Base-by-base conservation (phyloP, 2,329 filamentous ascomycete species). In the Cytospora leucostoma region DNA sequence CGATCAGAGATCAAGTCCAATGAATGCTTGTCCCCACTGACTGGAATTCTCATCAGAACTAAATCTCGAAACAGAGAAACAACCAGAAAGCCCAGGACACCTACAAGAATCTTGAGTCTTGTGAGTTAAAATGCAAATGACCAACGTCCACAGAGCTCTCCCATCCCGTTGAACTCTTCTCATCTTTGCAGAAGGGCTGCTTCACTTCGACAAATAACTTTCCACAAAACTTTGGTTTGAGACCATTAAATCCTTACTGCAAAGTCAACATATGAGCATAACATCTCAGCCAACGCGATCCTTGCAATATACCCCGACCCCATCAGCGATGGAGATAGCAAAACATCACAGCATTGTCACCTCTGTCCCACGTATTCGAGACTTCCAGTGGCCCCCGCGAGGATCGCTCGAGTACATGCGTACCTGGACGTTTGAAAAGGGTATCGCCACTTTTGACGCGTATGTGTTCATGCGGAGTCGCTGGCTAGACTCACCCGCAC, bases 371-470 rank as follows among this genome's bases (percentile, higher is more conserved):
- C 34, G 27, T 12, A n/a, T n/a, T 1, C 12, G 6, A 2, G 32
- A 8, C 6, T 50, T 57, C 7, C 21, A 63, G 19, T 63, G 37
- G 44, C 56, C 52, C 7, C 52, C 56, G 27, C 47, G 32, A 3
- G 47, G 34, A 5, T 57, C 56, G 2, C n/a, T 51, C 1, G 44
- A 58, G 4, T 53, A 19, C 15, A 61, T 60, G 61, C 56, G 6
- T 1, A 17, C 21, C 1, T 65, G 64, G 64, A 63, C 61, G 17
- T 58, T 63, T 13, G 21, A 50, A 4, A 55, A 51, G 51, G 60
- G 56, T 7, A 54, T 34, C 5, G n/a, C 56, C 11, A 60, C 37
- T 10, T 58, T 63, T 10, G 50, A 65, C 50, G 37, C 56, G 8
- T 37, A 56, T 7, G 33, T 11, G 13, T 21, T 17, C 8, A 58